Percentiles rank a stretch among this genome's conserved stretches.
Conservation (phyloP, 1,284 basidiomycete species). For the Xerocomus minutiporus region DNA sequence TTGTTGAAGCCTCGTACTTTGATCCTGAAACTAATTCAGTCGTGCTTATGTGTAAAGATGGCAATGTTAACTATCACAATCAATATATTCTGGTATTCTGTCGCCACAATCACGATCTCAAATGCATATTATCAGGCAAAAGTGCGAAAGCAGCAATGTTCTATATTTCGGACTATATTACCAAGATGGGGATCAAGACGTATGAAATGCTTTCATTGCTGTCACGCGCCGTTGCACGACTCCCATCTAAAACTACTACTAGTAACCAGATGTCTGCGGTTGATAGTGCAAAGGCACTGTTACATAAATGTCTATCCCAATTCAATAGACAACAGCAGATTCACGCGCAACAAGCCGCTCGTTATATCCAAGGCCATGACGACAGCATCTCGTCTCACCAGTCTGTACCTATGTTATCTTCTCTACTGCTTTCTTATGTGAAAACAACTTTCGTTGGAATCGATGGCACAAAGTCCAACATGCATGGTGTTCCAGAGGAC, state of each 20-base stretch:
- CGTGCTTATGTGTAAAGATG: conserved; percentile 2
- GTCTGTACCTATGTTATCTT: conserved; percentile 8
- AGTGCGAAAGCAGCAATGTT: conserved; percentile 17
- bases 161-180: conserved; percentile 16
- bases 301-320: conserved; percentile 14
- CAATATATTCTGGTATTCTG: conserved; percentile 15
- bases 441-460: too few relatives aligned
- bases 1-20: conserved; percentile 8
- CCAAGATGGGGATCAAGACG: conserved; percentile 9
- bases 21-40: conserved; percentile 7
- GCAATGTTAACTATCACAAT: conserved; percentile 7
- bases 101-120: conserved; percentile 12
- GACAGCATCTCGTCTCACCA: conserved; percentile 7
- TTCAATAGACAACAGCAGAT: conserved; percentile 14
- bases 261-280: too few relatives aligned
- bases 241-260: background rate
- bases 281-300: background rate
- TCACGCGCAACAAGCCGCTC: conserved; percentile 12
- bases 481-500: too few relatives aligned
- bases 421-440: background rate
- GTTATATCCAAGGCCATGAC: conserved; percentile 7
- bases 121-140: conserved; percentile 14
- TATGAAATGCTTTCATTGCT: conserved; percentile 8
- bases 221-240: conserved; percentile 4
- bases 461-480: too few relatives aligned